A percentile compares a stretch with the other conserved stretches of the same genome.
Conservation (phyloP, 208 protist genomes). For the Acanthamoeba castellanii region DNA sequence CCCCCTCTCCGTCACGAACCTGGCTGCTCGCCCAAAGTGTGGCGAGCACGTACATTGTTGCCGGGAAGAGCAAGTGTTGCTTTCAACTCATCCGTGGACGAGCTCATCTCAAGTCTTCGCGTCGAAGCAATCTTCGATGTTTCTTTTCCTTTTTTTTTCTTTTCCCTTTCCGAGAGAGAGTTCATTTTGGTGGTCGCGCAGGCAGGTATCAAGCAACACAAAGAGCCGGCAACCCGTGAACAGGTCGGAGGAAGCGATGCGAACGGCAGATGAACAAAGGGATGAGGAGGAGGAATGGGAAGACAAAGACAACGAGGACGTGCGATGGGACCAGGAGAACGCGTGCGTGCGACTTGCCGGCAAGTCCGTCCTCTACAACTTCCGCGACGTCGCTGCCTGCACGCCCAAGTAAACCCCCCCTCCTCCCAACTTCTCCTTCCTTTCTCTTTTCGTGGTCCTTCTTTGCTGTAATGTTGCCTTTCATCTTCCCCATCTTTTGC, state of each 20-base stretch:
- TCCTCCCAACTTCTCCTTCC: background rate
- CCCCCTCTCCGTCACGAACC: background rate
- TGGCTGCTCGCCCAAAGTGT: background rate
- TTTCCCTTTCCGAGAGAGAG: too few species aligned
- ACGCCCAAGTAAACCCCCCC: background rate
- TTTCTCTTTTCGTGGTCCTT: background rate
- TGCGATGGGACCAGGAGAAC: constrained; percentile 12
- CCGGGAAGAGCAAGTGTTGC: background rate
- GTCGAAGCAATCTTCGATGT: background rate
- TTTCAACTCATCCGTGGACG: background rate
- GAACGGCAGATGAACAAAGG: background rate
- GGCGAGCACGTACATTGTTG: background rate
- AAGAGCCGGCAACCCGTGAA: too few species aligned
- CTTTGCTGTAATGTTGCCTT: too few species aligned
- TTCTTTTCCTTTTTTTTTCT: too few species aligned
- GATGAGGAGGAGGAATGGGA: background rate
- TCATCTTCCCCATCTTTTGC: too few species aligned
- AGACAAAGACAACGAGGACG: background rate
- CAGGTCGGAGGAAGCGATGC: background rate
- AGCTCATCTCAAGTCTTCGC: background rate
- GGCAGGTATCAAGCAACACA: background rate
- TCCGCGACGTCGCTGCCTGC: background rate
- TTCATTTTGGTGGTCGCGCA: too few species aligned
- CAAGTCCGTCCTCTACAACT: constrained; percentile 33
- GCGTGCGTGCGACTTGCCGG: background rate